Evolutionary conservation across 148 eudicot species (phyloP).

Genomic region (Camellia sinensis): DNA sequence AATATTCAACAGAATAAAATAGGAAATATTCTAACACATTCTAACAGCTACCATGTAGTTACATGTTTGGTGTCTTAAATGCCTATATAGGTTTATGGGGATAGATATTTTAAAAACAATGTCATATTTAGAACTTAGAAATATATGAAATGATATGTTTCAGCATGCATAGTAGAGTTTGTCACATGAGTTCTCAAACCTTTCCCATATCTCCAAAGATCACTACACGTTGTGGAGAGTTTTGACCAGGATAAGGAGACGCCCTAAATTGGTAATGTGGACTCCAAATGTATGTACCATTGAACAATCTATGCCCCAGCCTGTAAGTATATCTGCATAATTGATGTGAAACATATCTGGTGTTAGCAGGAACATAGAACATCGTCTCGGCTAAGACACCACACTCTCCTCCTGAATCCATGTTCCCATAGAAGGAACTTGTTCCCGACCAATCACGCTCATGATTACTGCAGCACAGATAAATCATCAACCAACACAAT

Average conservation of each 20-base stretch:
- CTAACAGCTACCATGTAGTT: neutral
- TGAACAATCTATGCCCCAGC: conserved; percentile 56
- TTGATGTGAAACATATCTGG: neutral
- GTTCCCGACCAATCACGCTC: conserved; percentile 86
- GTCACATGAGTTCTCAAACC: conserved; percentile 34
- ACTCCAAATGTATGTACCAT: conserved; percentile 63
- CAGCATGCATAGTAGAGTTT: neutral
- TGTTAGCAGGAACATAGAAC: conserved; percentile 63
- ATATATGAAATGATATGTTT: neutral
- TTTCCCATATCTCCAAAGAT: conserved; percentile 92
- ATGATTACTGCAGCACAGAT: conserved; percentile 65
- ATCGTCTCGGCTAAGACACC: conserved; percentile 75
- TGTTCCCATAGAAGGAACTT: conserved; percentile 66
- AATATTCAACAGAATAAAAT: too few relatives aligned
- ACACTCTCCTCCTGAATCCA: conserved; percentile 92
- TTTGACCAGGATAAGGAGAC: conserved; percentile 85
- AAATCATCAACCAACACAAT: neutral
- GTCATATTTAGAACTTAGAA: neutral
- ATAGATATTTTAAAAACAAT: neutral
- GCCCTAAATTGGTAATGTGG: conserved; percentile 53
- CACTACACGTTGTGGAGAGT: conserved; percentile 60
- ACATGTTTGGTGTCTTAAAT: neutral
- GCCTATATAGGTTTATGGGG: neutral
- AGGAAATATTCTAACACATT: too few relatives aligned
- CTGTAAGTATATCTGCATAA: conserved; percentile 63